These are phyloP conservation scores for Prunus campanulata DNA, from an alignment of 306 rosid genomes.

Conservation along the genomic window DNA sequence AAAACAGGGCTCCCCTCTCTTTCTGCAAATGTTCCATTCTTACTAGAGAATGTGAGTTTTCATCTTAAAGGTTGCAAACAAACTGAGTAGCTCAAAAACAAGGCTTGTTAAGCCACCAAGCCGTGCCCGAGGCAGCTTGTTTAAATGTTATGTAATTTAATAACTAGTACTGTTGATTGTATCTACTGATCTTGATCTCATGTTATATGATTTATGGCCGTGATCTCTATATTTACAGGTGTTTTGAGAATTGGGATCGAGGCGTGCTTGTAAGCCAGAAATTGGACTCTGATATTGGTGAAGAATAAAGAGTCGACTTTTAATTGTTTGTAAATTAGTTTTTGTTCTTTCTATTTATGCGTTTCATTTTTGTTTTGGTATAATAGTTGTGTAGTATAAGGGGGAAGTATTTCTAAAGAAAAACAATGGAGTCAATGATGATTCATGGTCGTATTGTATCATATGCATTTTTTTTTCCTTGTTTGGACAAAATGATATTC, in stretches of 20 bases:
- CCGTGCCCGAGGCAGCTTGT: background rate
- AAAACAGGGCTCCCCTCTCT: background rate
- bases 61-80: no score
- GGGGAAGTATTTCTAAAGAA: background rate
- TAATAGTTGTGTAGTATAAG: background rate
- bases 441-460: no score
- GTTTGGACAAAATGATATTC: no score
- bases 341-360: background rate
- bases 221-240: slow-evolving; percentile 43
- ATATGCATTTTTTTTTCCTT: no score
- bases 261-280: slow-evolving; percentile 60
- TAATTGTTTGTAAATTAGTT: slow-evolving; percentile 1
- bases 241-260: slow-evolving; percentile 62
- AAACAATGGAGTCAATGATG: background rate
- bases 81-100: background rate
- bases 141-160: background rate
- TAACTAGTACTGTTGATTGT: background rate
- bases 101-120: background rate
- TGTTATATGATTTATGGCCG: slow-evolving; percentile 2
- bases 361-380: background rate
- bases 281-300: slow-evolving; percentile 35
- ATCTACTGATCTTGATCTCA: background rate
- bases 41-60: no score
- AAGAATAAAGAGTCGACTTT: slow-evolving; percentile 5
- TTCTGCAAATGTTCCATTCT: no score